Evolutionary conservation across 139 green algal genomes (phyloP).

Genomic region (Bryopsis sp.): DNA sequence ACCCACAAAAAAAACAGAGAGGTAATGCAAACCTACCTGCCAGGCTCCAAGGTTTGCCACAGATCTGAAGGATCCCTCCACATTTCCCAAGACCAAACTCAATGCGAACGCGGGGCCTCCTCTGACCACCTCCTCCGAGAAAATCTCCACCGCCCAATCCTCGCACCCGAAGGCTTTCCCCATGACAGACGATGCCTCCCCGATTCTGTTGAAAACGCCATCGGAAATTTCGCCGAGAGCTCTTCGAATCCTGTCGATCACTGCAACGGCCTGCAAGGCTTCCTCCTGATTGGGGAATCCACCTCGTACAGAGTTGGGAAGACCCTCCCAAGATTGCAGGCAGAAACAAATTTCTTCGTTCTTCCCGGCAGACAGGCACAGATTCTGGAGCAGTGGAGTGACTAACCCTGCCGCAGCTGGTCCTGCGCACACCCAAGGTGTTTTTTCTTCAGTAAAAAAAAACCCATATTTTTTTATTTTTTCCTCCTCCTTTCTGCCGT

Average conservation of each 20-base stretch:
- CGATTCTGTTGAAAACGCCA: conserved; percentile 41
- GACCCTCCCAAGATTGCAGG: conserved; percentile 78
- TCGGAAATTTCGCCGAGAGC: conserved; percentile 58
- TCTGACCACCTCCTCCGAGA: conserved; percentile 87
- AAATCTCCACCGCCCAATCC: conserved; percentile 83
- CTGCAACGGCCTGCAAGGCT: conserved; percentile 75
- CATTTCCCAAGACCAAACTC: conserved; percentile 56
- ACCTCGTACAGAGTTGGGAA: conserved; percentile 54
- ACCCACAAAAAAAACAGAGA: too few relatives aligned
- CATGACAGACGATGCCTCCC: conserved; percentile 37
- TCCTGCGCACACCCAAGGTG: conserved; percentile 25
- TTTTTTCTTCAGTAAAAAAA: too few relatives aligned
- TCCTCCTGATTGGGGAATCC: conserved; percentile 62
- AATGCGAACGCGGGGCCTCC: conserved; percentile 88
- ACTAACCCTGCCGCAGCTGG: conserved; percentile 71
- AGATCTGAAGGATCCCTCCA: conserved; percentile 69
- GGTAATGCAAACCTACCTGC: conserved; percentile 69
- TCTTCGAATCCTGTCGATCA: conserved; percentile 78
- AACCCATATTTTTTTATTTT: too few relatives aligned
- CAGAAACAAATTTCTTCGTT: conserved; percentile 98
- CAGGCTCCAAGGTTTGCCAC: conserved; percentile 81
- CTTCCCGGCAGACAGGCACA: conserved; percentile 77
- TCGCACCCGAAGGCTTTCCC: conserved; percentile 70
- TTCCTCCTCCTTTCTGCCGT: not conserved
- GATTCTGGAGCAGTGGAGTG: conserved; percentile 89